These are phyloP conservation scores for Neopestalotiopsis rosae DNA, from an alignment of 2,329 filamentous ascomycete species.

Conservation along the genomic window DNA sequence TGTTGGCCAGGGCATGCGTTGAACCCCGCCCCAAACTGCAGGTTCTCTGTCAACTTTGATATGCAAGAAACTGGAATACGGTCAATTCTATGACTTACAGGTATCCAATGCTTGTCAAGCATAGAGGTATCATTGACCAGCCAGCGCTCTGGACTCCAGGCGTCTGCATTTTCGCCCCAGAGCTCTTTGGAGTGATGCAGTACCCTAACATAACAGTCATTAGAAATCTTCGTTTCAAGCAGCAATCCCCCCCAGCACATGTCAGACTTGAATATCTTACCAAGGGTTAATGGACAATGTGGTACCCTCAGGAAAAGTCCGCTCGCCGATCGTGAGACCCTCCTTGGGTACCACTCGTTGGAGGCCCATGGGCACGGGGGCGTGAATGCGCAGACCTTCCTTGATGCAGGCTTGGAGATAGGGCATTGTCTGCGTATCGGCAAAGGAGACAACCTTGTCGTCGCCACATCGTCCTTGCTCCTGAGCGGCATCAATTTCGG, in stretches of 20 bases:
- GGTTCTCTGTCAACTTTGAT: neutral
- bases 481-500: constrained; percentile 20
- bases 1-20: constrained; percentile 17
- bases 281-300: constrained; percentile 15
- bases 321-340: constrained; percentile 13
- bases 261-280: constrained; percentile 21
- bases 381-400: constrained; percentile 29
- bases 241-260: neutral
- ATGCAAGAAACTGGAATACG: no score
- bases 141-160: constrained; percentile 18
- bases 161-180: constrained; percentile 17
- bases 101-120: constrained; percentile 16
- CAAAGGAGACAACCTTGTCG: constrained; percentile 19
- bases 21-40: constrained; percentile 10
- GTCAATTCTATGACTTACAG: neutral
- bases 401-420: constrained; percentile 32
- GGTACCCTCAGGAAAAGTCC: constrained; percentile 17
- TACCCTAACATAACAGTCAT: neutral
- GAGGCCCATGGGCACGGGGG: constrained; percentile 22
- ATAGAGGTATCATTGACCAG: neutral
- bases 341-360: constrained; percentile 6
- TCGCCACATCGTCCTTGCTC: constrained; percentile 14
- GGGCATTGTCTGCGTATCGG: constrained; percentile 26
- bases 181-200: neutral
- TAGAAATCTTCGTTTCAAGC: neutral